Base-by-base conservation (phyloP, 176 grass and related monocot species). In the Saccharum officinarum region DNA sequence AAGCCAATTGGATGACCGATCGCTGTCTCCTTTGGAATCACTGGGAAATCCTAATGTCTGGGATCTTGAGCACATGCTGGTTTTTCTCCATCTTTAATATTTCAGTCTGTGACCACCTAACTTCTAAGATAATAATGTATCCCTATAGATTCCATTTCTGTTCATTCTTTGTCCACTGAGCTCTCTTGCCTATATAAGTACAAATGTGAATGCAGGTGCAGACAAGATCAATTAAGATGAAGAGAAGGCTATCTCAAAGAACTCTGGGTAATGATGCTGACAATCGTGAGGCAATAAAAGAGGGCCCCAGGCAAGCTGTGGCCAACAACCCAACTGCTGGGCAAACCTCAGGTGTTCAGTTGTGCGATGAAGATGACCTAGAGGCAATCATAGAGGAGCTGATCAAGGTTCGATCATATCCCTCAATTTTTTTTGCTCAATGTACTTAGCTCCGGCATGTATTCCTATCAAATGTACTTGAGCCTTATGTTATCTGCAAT, bases 331-430 rank as follows among this genome's bases (percentile, higher is more conserved):
- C 40, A 4, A 22, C 33, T 30, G 30, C 10, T 70, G 65, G 63
- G 72, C 63, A 82, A 71, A 60, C 49, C 23, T 61, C 52, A 33
- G 17, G 23, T 73, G 54, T 10, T 73, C 30, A 44, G 50, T 36
- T 33, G 45, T 42, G 60, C 17, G 16, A 14, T 50, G n/a, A 86
- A 66, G 78, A 79, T 33, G 83, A 54, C 7, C 17, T 81, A 62
- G 78, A 75, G 44, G 71, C 10, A 7, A 23, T 87, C 60, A 80
- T n/a, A 44, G 61, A 87, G 4, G 59, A 87, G 71, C 8, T 87
- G 23, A 81, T 75, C 85, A 87, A 87, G 78, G 85, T 87, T 57
- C 8, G 25, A 9, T 67, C 59, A 71, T 14, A 64, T 49, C 23
- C 31, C 68, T 74, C 14, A 49, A 64, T 65, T 39, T 73, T 37